A percentile compares a stretch with the other conserved stretches of the same genome.
phyloP scores from a whole-genome alignment of 305 asterid species.

The Galium porrigens region DNA sequence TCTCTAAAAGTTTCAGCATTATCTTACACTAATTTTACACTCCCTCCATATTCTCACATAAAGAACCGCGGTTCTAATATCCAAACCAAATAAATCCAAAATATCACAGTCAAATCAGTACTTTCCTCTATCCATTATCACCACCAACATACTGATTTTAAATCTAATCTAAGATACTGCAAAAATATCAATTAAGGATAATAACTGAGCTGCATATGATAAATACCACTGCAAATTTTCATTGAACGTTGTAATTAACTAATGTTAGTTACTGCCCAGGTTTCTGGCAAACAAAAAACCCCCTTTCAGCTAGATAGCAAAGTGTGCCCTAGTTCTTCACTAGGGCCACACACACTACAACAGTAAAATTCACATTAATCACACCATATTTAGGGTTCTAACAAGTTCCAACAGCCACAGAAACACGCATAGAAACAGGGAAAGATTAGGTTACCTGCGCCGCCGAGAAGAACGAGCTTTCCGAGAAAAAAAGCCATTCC shows the following conservation, averaged over 20 bases:
- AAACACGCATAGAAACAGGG: neutral
- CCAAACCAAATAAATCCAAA: neutral
- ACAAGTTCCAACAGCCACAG: neutral
- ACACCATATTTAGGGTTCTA: slow-evolving; percentile 5
- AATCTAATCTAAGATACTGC: neutral
- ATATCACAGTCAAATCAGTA: neutral
- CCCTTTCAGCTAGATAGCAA: neutral
- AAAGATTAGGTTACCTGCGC: slow-evolving; percentile 45
- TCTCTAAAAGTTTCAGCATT: neutral
- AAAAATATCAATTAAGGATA: neutral
- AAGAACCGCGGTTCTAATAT: neutral
- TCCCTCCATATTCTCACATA: neutral
- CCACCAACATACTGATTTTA: neutral
- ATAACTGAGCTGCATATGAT: neutral
- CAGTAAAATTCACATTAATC: neutral
- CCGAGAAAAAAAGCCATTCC: slow-evolving; percentile 75
- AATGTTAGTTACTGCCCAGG: neutral
- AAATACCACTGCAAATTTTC: too few relatives aligned
- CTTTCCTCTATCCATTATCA: neutral
- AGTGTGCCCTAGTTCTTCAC: neutral
- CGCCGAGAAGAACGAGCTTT: slow-evolving; percentile 65
- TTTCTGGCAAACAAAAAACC: neutral
- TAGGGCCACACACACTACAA: neutral
- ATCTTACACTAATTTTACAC: neutral
- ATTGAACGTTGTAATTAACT: neutral